A percentile compares a stretch with the other conserved stretches of the same genome.
Conservation (phyloP, 208 protist species). For the Trypanosoma avium region DNA sequence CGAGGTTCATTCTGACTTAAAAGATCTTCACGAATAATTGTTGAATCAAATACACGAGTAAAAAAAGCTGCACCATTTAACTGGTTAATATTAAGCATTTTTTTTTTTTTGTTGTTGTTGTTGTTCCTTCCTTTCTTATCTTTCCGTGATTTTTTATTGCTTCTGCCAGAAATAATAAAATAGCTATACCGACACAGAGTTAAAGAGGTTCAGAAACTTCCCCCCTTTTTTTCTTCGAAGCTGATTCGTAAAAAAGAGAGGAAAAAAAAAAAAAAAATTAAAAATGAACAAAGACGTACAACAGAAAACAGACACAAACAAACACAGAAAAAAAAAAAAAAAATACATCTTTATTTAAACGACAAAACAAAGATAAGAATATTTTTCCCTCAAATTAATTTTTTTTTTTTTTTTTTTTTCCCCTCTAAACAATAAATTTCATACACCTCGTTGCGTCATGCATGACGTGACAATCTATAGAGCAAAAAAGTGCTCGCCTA, state of each 20-base stretch:
- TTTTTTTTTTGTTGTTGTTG: not conserved
- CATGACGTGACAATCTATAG: constrained; percentile 68
- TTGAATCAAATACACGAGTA: constrained; percentile 77
- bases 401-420: constrained; percentile 3
- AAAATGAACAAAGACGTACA: not conserved
- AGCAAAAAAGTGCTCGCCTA: constrained; percentile 68
- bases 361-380: not conserved
- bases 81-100: not conserved
- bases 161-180: constrained; percentile 8
- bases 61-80: constrained; percentile 53
- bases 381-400: not conserved
- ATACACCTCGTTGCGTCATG: constrained; percentile 80
- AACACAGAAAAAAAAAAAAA: not conserved
- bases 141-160: not conserved
- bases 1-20: constrained; percentile 80
- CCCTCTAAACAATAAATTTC: constrained; percentile 67
- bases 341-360: not conserved
- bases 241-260: too few species aligned
- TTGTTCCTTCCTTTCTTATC: not conserved
- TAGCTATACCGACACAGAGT: too few species aligned
- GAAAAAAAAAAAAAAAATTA: not conserved
- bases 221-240: too few species aligned
- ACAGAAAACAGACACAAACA: not conserved
- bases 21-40: constrained; percentile 89
- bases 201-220: too few species aligned